These are phyloP conservation scores for Clausena lansium DNA, from an alignment of 345 rosid genomes.

Conservation along the genomic window DNA sequence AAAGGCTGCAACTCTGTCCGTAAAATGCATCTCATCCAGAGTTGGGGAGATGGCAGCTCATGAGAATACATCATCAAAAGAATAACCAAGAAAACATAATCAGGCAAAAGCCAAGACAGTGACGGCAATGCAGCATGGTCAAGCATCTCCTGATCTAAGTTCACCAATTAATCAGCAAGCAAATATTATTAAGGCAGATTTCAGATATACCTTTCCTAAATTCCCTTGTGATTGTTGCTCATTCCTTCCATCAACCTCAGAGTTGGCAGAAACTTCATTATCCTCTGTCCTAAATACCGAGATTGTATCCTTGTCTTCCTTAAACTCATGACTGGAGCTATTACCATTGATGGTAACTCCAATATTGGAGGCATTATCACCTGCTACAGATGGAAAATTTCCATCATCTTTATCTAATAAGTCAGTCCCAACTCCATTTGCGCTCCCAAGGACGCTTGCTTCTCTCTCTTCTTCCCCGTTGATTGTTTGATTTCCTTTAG, in stretches of 20 bases:
- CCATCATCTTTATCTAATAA: conserved; percentile 23
- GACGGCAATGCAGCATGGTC: background rate
- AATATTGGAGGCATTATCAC: conserved; percentile 30
- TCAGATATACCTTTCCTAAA: conserved; percentile 20
- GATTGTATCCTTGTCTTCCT: conserved; percentile 26
- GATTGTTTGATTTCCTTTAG: conserved; percentile 26
- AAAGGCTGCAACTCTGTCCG: background rate
- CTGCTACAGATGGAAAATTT: conserved; percentile 10
- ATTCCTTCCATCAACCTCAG: conserved; percentile 21
- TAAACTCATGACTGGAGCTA: conserved; percentile 28
- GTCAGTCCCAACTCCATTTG: conserved; percentile 29
- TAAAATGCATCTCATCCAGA: background rate
- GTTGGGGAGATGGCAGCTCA: background rate
- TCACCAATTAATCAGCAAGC: background rate
- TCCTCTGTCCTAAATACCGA: conserved; percentile 18
- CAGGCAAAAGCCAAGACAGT: background rate
- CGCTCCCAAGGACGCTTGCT: conserved; percentile 16
- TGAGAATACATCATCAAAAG: background rate
- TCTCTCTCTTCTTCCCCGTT: conserved; percentile 14
- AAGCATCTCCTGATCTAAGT: background rate
- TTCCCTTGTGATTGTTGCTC: conserved; percentile 28
- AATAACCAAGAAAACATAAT: background rate
- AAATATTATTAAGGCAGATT: background rate
- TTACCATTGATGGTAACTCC: conserved; percentile 45
- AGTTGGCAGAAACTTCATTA: conserved; percentile 26